These are phyloP conservation scores for Raphanus hybrid DNA, from an alignment of 441 rosid species.

Conservation along the genomic window DNA sequence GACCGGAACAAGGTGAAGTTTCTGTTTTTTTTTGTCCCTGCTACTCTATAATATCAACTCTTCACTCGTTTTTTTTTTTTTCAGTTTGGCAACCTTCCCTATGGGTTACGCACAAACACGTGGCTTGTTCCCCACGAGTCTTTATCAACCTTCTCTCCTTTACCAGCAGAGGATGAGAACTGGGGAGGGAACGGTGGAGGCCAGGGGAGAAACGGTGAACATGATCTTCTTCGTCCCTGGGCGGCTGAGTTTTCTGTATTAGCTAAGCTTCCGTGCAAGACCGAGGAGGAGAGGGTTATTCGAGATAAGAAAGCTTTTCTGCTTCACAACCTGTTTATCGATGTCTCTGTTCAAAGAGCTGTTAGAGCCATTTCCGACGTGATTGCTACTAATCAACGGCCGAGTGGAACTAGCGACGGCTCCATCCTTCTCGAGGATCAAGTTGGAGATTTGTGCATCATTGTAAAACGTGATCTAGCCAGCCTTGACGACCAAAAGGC, in stretches of 20 bases:
- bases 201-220: conserved; percentile 60
- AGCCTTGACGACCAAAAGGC: conserved; percentile 55
- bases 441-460: conserved; percentile 60
- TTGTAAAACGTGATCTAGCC: conserved; percentile 56
- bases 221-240: conserved; percentile 71
- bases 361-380: conserved; percentile 55
- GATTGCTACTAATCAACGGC: conserved; percentile 45
- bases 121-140: conserved; percentile 82
- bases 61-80: conserved; percentile 16
- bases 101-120: conserved; percentile 73
- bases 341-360: conserved; percentile 66
- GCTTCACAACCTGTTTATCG: conserved; percentile 70
- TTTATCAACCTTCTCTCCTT: conserved; percentile 55
- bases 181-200: conserved; percentile 88
- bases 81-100: conserved; percentile 86
- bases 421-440: conserved; percentile 55
- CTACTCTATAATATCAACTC: conserved; percentile 8
- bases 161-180: conserved; percentile 70
- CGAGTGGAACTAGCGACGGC: conserved; percentile 34
- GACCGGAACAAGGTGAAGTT: conserved; percentile 72
- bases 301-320: conserved; percentile 77
- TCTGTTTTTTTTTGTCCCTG: not conserved
- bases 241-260: conserved; percentile 66
- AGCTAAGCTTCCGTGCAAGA: conserved; percentile 75
- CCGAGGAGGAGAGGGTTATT: conserved; percentile 79